phyloP scores from a whole-genome alignment of 495 filamentous ascomycete species.

The Penicillium bovifimosum region DNA sequence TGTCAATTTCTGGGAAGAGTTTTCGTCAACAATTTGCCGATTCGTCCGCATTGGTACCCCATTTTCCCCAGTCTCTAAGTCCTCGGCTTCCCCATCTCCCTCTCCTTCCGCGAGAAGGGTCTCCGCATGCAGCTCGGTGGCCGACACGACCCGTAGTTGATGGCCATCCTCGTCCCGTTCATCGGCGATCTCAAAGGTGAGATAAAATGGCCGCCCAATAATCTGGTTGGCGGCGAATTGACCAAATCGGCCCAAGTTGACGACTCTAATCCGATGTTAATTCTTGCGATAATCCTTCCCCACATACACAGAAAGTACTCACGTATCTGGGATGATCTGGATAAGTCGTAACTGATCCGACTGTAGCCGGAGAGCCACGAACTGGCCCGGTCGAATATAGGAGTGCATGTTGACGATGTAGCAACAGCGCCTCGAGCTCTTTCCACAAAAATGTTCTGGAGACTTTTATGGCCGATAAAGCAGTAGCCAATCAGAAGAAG shows the following conservation, averaged over 20 bases:
- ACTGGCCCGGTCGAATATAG: conserved; percentile 56
- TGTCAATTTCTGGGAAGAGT: conserved; percentile 73
- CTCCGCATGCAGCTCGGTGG: conserved; percentile 78
- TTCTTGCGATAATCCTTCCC: neutral
- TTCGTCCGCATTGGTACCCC: conserved; percentile 70
- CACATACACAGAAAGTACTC: conserved; percentile 35
- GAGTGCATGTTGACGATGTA: conserved; percentile 32
- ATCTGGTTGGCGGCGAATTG: conserved; percentile 80
- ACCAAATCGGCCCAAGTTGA: conserved; percentile 86
- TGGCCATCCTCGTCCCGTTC: conserved; percentile 50
- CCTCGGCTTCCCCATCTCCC: conserved; percentile 44
- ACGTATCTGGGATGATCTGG: conserved; percentile 72
- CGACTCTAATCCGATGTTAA: conserved; percentile 51
- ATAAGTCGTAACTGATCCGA: conserved; percentile 59
- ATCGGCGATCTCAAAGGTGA: conserved; percentile 85
- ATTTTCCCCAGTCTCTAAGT: conserved; percentile 46
- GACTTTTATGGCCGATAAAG: conserved; percentile 6
- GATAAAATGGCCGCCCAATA: conserved; percentile 79
- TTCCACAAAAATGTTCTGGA: conserved; percentile 13
- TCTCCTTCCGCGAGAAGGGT: conserved; percentile 52
- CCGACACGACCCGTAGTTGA: conserved; percentile 70
- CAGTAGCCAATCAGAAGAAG: conserved; percentile 14
- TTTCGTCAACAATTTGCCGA: conserved; percentile 72
- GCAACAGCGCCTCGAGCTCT: neutral
- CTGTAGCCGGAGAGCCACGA: conserved; percentile 60